Percentiles rank a stretch among this genome's conserved stretches.
Evolutionary conservation across 192 early-diverging fungal species (phyloP).

Genomic region (Spizellomyces sp.): DNA sequence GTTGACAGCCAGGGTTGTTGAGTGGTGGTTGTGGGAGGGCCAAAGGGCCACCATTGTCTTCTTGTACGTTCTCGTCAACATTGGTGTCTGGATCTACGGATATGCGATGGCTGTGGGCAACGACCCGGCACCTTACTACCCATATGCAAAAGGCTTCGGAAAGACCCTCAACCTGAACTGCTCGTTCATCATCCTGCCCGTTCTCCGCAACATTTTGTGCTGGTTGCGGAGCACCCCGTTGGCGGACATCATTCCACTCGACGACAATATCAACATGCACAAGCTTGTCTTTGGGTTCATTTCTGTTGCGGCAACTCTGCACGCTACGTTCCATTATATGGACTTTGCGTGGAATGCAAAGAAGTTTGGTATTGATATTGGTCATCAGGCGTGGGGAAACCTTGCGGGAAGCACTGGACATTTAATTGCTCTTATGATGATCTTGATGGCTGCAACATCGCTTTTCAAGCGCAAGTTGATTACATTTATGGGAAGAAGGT

Average conservation of each 20-base stretch:
- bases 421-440: conserved; percentile 24
- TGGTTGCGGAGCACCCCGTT: conserved; percentile 34
- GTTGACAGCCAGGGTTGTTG: conserved; percentile 6
- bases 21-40: conserved; percentile 40
- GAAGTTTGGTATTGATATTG: conserved; percentile 15
- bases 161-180: conserved; percentile 42
- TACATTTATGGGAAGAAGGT: conserved; percentile 41
- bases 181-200: conserved; percentile 37
- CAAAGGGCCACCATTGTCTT: conserved; percentile 17
- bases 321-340: conserved; percentile 35
- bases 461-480: conserved; percentile 71
- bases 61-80: conserved; percentile 21
- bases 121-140: conserved; percentile 30
- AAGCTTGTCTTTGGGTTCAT: conserved; percentile 32
- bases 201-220: conserved; percentile 38
- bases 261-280: conserved; percentile 44
- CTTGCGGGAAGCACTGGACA: conserved; percentile 38
- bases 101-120: conserved; percentile 2
- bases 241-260: conserved; percentile 37
- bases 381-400: conserved; percentile 24
- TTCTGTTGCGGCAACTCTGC: conserved; percentile 14
- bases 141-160: conserved; percentile 40
- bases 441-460: conserved; percentile 17
- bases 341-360: conserved; percentile 30
- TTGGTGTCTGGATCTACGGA: conserved; percentile 35